Evolutionary conservation across 1,139 yeast species (phyloP), one percentile per base, ranked within the genome.

Genomic region (Saccharomyces uvarum): DNA sequence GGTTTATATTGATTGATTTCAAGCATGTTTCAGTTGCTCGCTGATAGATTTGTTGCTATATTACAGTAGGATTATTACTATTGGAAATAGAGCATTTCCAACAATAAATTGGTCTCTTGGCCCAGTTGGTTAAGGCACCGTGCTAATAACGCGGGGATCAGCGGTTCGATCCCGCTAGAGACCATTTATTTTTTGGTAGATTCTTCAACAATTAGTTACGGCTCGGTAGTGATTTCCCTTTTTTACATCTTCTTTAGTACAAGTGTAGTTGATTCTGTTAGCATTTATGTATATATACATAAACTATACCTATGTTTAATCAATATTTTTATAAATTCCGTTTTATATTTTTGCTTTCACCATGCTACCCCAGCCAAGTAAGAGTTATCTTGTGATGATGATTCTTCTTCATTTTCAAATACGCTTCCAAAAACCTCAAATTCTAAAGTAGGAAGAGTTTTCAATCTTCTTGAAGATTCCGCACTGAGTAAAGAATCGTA

Each of bases 401-500:
- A 50, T 16, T 49, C 21, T 7, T 49, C 57, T 31, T 49, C 49
- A n/a, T 53, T 38, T 7, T 48, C 51, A 49, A 62, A 50, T 9
- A 65, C 49, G 1, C 56, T 47, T 16, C 59, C 66, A 47, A 64
- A 64, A 3, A 61, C 57, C 42, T 89, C 97, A 66, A 79, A 87
- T 68, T 93, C 98, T 52, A 90, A 72, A 0, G 96, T 89, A 3
- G 95, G 88, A 61, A 81, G 79, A 3, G 81, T 78, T 66, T 83
- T 86, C 65, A 88, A 77, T 59, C 74, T 84, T 71, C 95, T 85
- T 24, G 77, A 77, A 57, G 79, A 74, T 70, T 93, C 99, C 60
- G 89, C 84, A 28, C 83, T 86, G 63, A 90, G 70, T 58, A 93
- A 77, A 9, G 90, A 79, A 54, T 77, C 75, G 67, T 91, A 93